Evolutionary conservation across 208 protist species (phyloP).

Genomic region (Trypanosoma cruzi): DNA sequence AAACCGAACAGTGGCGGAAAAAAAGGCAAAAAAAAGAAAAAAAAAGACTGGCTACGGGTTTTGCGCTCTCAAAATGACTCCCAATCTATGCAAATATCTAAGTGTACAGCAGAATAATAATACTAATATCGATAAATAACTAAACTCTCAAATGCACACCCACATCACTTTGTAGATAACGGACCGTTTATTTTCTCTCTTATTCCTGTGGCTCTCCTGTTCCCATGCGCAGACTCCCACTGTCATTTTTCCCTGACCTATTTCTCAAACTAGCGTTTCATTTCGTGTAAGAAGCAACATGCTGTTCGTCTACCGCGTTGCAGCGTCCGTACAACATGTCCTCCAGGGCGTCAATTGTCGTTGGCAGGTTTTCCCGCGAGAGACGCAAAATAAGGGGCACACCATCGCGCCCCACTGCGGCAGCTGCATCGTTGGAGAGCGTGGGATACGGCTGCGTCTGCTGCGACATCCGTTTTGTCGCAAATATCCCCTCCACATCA

Average conservation of each 20-base stretch:
- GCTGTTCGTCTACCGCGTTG: background rate
- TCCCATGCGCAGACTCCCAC: no score
- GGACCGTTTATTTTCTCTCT: no score
- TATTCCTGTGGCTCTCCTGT: no score
- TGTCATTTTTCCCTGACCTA: no score
- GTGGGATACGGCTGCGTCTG: constrained; percentile 44
- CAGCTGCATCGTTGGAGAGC: constrained; percentile 31
- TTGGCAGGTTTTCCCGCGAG: constrained; percentile 52
- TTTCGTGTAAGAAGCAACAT: no score
- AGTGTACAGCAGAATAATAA: no score
- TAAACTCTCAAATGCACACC: no score
- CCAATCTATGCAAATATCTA: no score
- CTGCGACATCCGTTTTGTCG: constrained; percentile 42
- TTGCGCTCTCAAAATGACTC: background rate
- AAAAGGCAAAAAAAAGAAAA: background rate
- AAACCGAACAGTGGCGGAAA: background rate
- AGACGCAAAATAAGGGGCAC: constrained; percentile 72
- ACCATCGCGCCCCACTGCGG: constrained; percentile 20
- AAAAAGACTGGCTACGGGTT: background rate
- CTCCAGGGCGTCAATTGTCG: constrained; percentile 79
- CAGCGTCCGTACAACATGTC: constrained; percentile 59
- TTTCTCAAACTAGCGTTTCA: no score
- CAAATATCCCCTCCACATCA: constrained; percentile 88
- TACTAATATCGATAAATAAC: no score
- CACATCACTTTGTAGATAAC: no score